Conservation (phyloP, 345 rosid genomes). For the Schrenkiella parvula region DNA sequence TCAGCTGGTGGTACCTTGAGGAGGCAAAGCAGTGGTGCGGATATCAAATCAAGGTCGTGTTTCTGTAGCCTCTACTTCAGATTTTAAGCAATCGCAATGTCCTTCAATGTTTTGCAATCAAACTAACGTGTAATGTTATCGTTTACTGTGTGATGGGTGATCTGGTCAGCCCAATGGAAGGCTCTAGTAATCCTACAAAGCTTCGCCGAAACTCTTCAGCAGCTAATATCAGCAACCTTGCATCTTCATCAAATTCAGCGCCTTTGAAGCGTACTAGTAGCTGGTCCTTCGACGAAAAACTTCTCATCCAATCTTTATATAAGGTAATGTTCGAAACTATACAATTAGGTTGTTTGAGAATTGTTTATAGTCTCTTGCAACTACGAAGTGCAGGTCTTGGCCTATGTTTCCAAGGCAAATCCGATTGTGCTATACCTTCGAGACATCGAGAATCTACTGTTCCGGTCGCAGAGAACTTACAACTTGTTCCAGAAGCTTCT, state of each 20-base stretch:
- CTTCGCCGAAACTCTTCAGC: constrained; percentile 75
- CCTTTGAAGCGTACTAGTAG: constrained; percentile 57
- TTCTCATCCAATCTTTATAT: constrained; percentile 75
- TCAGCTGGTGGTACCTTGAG: constrained; percentile 51
- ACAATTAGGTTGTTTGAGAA: background rate
- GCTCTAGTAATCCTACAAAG: constrained; percentile 40
- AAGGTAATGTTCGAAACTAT: constrained; percentile 44
- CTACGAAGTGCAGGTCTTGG: constrained; percentile 54
- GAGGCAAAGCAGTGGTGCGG: constrained; percentile 73
- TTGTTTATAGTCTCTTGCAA: background rate
- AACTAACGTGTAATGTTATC: background rate
- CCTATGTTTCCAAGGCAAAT: constrained; percentile 62
- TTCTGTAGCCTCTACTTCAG: background rate
- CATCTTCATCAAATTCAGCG: constrained; percentile 53
- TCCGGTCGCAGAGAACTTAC: constrained; percentile 62
- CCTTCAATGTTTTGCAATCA: background rate
- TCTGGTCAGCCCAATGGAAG: constrained; percentile 46
- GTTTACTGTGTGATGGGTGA: background rate
- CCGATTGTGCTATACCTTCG: constrained; percentile 80
- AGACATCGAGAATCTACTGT: constrained; percentile 65
- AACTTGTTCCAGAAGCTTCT: constrained; percentile 75
- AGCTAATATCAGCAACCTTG: constrained; percentile 55
- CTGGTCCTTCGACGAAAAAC: constrained; percentile 85
- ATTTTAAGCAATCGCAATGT: background rate
- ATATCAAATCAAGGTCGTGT: constrained; percentile 55